Evolutionary conservation across 164 flowering plant genomes (phyloP).

Genomic region (Taxillus chinensis): DNA sequence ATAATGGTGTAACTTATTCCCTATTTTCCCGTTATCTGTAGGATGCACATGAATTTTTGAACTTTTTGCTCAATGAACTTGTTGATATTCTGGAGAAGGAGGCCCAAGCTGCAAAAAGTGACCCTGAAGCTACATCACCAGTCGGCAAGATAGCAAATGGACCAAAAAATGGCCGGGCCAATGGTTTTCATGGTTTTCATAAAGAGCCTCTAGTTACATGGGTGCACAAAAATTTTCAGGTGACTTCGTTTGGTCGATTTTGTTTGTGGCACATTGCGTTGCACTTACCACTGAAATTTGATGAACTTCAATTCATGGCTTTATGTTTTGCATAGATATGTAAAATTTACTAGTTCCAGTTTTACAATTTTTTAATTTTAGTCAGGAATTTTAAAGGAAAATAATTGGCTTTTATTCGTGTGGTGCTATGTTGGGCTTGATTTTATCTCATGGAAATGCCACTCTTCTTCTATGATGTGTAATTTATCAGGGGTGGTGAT

Average conservation of each 20-base stretch:
- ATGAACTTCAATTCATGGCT: too few relatives aligned
- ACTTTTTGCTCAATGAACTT: conserved; percentile 86
- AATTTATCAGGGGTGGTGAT: too few relatives aligned
- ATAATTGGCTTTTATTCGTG: too few relatives aligned
- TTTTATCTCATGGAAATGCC: too few relatives aligned
- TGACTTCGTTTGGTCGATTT: conserved; percentile 10
- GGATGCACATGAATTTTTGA: conserved; percentile 99
- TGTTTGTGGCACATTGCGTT: too few relatives aligned
- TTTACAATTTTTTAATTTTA: too few relatives aligned
- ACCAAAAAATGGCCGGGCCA: conserved; percentile 31
- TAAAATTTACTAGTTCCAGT: too few relatives aligned
- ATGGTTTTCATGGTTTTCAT: conserved; percentile 32
- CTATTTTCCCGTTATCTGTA: conserved; percentile 9
- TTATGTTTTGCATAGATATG: too few relatives aligned
- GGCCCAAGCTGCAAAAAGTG: conserved; percentile 46
- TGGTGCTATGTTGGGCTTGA: too few relatives aligned
- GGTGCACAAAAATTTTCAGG: conserved; percentile 99
- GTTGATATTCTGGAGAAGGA: conserved; percentile 98
- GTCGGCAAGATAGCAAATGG: conserved; percentile 67
- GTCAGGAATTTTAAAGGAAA: too few relatives aligned
- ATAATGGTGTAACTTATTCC: not conserved
- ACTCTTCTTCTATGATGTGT: too few relatives aligned
- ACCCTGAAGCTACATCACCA: conserved; percentile 50
- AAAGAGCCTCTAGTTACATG: conserved; percentile 90
- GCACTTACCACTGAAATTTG: too few relatives aligned